Percentiles rank a stretch among this genome's conserved stretches.
Evolutionary conservation across 1,139 yeast genomes (phyloP).

Genomic region (Saccharomycopsis crataegensis): DNA sequence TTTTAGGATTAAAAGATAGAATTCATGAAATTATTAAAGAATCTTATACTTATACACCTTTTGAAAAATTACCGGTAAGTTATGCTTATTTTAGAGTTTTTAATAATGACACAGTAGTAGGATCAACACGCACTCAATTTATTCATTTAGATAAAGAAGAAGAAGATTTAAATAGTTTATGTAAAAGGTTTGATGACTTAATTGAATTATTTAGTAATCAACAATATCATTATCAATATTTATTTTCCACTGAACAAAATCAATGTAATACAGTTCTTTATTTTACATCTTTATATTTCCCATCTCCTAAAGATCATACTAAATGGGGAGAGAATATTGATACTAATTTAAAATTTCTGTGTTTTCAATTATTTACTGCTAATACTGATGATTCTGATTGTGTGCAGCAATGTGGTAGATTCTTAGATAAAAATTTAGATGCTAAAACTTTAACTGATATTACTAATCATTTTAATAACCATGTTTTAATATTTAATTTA

Average conservation of each 20-base stretch:
- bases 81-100: not conserved
- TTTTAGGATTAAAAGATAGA: conserved; percentile 2
- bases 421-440: not conserved
- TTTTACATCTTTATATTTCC: not conserved
- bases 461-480: not conserved
- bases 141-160: not conserved
- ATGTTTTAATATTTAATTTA: conserved; percentile 2
- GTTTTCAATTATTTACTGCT: conserved; percentile 3
- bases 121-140: not conserved
- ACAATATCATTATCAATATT: not conserved
- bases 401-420: not conserved
- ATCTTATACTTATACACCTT: not conserved
- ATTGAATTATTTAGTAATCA: not conserved
- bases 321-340: not conserved
- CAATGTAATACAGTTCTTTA: not conserved
- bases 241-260: not conserved
- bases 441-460: not conserved
- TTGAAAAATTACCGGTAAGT: not conserved
- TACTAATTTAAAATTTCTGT: not conserved
- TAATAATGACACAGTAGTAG: not conserved
- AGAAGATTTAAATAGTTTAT: not conserved
- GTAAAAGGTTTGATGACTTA: not conserved
- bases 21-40: not conserved
- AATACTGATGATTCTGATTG: not conserved
- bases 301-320: not conserved